Evolutionary conservation across 2,329 filamentous ascomycete genomes (phyloP).

Genomic region (Phialemonium atrogriseum): DNA sequence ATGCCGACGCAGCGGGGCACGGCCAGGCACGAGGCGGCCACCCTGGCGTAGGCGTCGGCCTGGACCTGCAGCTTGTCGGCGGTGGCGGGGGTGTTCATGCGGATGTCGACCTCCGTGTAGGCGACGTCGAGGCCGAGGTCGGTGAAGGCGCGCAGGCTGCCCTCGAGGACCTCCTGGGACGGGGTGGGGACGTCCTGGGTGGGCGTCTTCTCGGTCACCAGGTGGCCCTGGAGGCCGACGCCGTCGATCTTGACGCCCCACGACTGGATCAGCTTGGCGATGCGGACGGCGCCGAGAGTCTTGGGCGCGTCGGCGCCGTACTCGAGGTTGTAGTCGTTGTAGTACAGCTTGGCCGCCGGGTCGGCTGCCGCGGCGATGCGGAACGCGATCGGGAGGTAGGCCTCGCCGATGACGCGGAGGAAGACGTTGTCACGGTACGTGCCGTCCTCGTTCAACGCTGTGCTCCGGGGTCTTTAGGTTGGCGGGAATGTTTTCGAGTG

Average conservation of each 20-base stretch:
- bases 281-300: slow-evolving; percentile 20
- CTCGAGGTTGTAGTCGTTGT: slow-evolving; percentile 41
- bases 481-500: too few relatives aligned
- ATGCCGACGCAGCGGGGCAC: slow-evolving; percentile 18
- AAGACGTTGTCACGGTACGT: slow-evolving; percentile 36
- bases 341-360: slow-evolving; percentile 40
- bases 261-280: slow-evolving; percentile 22
- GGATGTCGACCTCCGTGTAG: slow-evolving; percentile 44
- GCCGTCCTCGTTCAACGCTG: slow-evolving; percentile 40
- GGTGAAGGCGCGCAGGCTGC: slow-evolving; percentile 31
- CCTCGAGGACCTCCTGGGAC: slow-evolving; percentile 17
- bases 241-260: slow-evolving; percentile 39
- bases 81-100: slow-evolving; percentile 30
- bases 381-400: slow-evolving; percentile 43
- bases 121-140: slow-evolving; percentile 37
- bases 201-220: slow-evolving; percentile 28
- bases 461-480: too few relatives aligned
- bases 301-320: slow-evolving; percentile 20
- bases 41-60: slow-evolving; percentile 27
- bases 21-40: slow-evolving; percentile 17
- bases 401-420: slow-evolving; percentile 36
- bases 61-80: slow-evolving; percentile 29
- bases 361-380: slow-evolving; percentile 34
- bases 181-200: slow-evolving; percentile 25
- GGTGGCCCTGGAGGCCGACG: slow-evolving; percentile 42